Percentiles rank a stretch among this genome's conserved stretches.
Conservation (phyloP, 371 early-diverging fungal species). For the Sporodiniella umbellata region DNA sequence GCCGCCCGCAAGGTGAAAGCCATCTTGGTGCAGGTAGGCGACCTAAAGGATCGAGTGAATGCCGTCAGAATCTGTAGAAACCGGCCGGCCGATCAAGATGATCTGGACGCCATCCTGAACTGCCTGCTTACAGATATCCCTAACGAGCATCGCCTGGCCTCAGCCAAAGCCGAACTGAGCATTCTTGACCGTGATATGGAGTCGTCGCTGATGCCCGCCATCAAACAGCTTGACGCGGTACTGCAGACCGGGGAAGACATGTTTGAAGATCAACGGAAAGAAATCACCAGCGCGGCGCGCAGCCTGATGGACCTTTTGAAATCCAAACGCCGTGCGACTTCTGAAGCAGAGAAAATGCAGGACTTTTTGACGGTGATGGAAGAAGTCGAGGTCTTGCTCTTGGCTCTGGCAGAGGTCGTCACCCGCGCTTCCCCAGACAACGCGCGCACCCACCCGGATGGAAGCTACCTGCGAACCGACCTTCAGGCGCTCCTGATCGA, state of each 20-base stretch:
- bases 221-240: conserved; percentile 40
- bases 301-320: conserved; percentile 34
- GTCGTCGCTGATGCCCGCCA: conserved; percentile 29
- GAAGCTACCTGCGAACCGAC: conserved; percentile 41
- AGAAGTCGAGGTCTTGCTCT: conserved; percentile 44
- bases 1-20: conserved; percentile 47
- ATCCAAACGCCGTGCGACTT: conserved; percentile 38
- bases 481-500: conserved; percentile 55
- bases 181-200: conserved; percentile 45
- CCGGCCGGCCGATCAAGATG: conserved; percentile 13
- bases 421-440: conserved; percentile 35
- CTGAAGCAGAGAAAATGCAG: conserved; percentile 40
- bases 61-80: conserved; percentile 28
- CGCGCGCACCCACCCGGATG: conserved; percentile 26
- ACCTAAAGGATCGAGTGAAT: conserved; percentile 37
- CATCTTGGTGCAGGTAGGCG: conserved; percentile 39
- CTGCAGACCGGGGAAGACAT: conserved; percentile 24
- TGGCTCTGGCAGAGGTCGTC: conserved; percentile 44
- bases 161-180: conserved; percentile 37
- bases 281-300: conserved; percentile 36
- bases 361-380: conserved; percentile 44
- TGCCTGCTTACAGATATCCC: conserved; percentile 40
- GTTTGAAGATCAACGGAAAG: conserved; percentile 40
- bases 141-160: conserved; percentile 38
- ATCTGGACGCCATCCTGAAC: conserved; percentile 22